A percentile compares a stretch with the other conserved stretches of the same genome.
Evolutionary conservation across 768 basidiomycete genomes (phyloP).

Genomic region (Rhodotorula taiwanensis): DNA sequence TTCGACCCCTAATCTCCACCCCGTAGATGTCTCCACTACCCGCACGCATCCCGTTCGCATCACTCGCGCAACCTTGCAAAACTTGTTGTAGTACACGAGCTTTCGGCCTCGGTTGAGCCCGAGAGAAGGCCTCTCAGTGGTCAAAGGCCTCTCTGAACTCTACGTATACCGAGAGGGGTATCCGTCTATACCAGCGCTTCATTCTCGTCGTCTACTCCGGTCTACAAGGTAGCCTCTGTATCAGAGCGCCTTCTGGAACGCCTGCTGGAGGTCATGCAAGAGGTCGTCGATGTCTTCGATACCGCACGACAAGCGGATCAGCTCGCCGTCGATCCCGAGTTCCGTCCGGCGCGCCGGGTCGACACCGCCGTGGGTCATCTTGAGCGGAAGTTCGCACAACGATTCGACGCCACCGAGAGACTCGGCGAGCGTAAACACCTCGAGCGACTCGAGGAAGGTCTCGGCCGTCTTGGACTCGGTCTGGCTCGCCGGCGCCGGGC

Average conservation of each 20-base stretch:
- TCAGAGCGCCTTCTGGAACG: constrained; percentile 52
- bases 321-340: constrained; percentile 68
- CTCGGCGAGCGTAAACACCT: constrained; percentile 57
- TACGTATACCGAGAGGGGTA: no score
- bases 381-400: constrained; percentile 74
- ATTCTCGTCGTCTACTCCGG: no score
- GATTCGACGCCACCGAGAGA: constrained; percentile 87
- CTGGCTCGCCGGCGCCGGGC: constrained; percentile 41
- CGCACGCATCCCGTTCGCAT: no score
- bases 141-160: no score
- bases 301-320: constrained; percentile 74
- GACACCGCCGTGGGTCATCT: constrained; percentile 78
- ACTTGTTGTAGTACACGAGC: no score
- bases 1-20: no score
- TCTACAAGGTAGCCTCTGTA: no score
- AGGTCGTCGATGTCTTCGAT: constrained; percentile 83
- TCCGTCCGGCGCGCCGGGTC: constrained; percentile 56
- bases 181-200: no score
- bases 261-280: constrained; percentile 62
- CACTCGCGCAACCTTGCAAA: no score
- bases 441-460: constrained; percentile 37
- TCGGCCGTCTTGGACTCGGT: constrained; percentile 51
- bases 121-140: no score
- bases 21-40: no score
- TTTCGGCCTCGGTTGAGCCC: no score